phyloP scores from a whole-genome alignment of 441 rosid genomes.

The Kokia cookei region DNA sequence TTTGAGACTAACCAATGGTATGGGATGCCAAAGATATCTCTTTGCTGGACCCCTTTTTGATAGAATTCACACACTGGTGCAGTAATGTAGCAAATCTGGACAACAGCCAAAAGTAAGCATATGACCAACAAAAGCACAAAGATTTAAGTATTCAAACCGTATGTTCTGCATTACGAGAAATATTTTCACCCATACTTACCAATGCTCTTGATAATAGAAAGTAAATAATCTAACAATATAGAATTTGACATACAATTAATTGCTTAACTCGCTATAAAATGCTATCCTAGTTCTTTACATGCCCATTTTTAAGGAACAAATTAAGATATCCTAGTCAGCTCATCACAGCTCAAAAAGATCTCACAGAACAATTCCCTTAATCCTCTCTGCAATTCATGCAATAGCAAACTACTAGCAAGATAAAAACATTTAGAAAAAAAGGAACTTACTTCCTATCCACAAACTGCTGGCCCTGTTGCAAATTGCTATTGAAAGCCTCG shows the following conservation, averaged over 20 bases:
- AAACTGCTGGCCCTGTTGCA: slow-evolving; percentile 60
- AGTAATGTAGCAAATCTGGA: slow-evolving; percentile 82
- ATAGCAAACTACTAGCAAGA: not conserved
- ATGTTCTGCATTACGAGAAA: not conserved
- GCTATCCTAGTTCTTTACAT: not conserved
- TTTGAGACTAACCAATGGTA: slow-evolving; percentile 53
- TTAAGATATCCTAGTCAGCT: not conserved
- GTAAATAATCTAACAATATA: not conserved
- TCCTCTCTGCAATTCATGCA: not conserved
- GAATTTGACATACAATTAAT: not conserved
- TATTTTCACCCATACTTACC: not conserved
- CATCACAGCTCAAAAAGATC: not conserved
- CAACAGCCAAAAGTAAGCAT: not conserved
- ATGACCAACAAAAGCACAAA: not conserved
- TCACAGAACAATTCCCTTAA: not conserved
- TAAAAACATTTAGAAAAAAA: not conserved
- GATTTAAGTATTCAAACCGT: not conserved
- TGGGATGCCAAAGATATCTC: slow-evolving; percentile 74
- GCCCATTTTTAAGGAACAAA: not conserved
- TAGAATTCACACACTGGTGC: slow-evolving; percentile 56
- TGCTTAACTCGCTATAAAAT: not conserved
- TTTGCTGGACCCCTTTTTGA: slow-evolving; percentile 72
- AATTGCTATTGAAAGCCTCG: slow-evolving; percentile 61
- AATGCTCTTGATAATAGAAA: not conserved
- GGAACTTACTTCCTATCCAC: slow-evolving; percentile 67